Base-by-base conservation (phyloP, 176 grass and related monocot genomes). In the Triticum monococcum region DNA sequence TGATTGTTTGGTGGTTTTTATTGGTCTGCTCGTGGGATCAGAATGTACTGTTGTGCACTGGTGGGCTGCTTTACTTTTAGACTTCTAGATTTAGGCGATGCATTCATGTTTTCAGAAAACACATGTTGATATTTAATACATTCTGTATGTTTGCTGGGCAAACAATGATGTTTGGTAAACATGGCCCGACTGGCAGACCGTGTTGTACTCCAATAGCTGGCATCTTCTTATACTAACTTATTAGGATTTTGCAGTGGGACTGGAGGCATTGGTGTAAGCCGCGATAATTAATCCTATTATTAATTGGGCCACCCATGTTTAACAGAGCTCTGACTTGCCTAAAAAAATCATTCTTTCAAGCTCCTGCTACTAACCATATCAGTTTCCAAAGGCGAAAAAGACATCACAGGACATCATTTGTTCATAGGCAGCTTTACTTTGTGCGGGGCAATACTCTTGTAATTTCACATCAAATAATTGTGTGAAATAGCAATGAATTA, bases 161-260 rank as follows among this genome's bases (percentile, higher is more conserved):
- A 38, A 78, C 43, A 28, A 57, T 50, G 60, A 82, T 67, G 37
- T 75, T 35, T 68, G 23, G 40, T 33, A 75, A 30, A 57, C 32
- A 75, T 40, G 79, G 46, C 35, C 70, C 65, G 5, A 8, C 83
- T 85, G 72, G 30, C 20, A 62, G 70, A 17, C 82, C 2, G 9
- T 9, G 26, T 77, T 67, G 32, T 25, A 75, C 20, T 46, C 61
- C 22, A 85, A 67, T 48, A 46, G 17, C 62, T 85, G 72, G 30
- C 61, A 67, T 16, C 83, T 77, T 70, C 13, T 37, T 85, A 22
- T 65, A n/a, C 72, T 77, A 78, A 36, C 60, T 38, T 65, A 22
- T 25, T 28, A 76, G 26, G 57, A 76, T 43, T 76, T 23, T 28
- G 25, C 75, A 13, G 68, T 36, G 30, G 57, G 56, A 9, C 56